Evolutionary conservation across 139 green algal genomes (phyloP).

Genomic region (Micractinium conductrix): DNA sequence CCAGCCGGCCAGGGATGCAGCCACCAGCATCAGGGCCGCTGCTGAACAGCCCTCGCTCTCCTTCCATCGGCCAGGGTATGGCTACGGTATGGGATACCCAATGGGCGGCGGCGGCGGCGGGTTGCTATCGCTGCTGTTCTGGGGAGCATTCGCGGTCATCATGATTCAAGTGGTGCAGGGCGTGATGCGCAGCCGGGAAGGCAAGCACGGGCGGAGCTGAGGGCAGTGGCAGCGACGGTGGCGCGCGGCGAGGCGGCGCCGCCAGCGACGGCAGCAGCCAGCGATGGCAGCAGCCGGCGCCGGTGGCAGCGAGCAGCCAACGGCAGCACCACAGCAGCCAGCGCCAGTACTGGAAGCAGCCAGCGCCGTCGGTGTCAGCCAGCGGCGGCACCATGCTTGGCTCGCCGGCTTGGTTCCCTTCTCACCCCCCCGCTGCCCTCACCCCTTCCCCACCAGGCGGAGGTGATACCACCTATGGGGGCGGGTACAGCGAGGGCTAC

Average conservation of each 20-base stretch:
- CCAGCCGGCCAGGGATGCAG: too few relatives aligned
- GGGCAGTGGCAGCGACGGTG: too few relatives aligned
- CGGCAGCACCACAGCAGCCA: too few relatives aligned
- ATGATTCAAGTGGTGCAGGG: conserved; percentile 22
- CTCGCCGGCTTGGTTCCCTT: too few relatives aligned
- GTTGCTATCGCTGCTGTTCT: conserved; percentile 49
- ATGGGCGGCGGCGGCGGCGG: conserved; percentile 39
- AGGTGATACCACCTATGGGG: not conserved
- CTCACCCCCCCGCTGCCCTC: not conserved
- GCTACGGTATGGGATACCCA: conserved; percentile 46
- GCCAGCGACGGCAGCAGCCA: not conserved
- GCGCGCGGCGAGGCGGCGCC: too few relatives aligned
- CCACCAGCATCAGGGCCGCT: too few relatives aligned
- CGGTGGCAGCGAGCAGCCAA: too few relatives aligned
- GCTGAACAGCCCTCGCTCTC: too few relatives aligned
- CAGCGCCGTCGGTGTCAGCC: too few relatives aligned
- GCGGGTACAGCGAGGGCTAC: not conserved
- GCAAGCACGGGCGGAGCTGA: too few relatives aligned
- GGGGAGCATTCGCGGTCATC: conserved; percentile 45
- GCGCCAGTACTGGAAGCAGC: too few relatives aligned
- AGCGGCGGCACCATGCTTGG: too few relatives aligned
- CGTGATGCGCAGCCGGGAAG: not conserved
- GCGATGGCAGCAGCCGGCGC: not conserved
- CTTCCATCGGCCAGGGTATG: conserved; percentile 28
- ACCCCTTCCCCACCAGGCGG: not conserved